A percentile compares a stretch with the other conserved stretches of the same genome.
Evolutionary conservation across 2,329 filamentous ascomycete genomes (phyloP).

Genomic region (Calonectria hawksworthii): DNA sequence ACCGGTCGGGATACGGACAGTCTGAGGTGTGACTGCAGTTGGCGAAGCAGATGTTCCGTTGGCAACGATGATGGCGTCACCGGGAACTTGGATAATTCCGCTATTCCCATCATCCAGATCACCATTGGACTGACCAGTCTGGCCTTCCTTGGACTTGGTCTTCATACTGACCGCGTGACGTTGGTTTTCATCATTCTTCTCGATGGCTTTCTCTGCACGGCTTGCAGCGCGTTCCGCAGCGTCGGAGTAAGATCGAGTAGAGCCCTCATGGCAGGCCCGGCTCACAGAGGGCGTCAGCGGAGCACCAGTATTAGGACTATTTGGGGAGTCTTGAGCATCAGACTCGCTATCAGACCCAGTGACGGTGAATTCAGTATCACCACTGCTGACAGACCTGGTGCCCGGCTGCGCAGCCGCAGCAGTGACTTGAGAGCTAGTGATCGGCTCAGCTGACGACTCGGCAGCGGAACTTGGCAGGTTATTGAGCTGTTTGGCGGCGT

Average conservation of each 20-base stretch:
- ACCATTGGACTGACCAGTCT: neutral
- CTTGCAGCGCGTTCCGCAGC: neutral
- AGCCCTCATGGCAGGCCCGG: neutral
- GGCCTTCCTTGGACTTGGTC: neutral
- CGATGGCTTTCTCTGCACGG: neutral
- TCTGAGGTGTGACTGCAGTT: neutral
- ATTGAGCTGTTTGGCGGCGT: neutral
- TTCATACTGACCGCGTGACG: neutral
- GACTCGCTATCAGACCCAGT: neutral
- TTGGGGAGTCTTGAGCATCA: neutral
- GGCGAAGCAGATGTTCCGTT: neutral
- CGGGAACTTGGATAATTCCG: neutral
- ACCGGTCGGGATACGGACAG: neutral
- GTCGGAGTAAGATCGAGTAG: neutral
- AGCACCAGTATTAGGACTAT: neutral
- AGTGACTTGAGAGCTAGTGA: no score
- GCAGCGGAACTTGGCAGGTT: no score
- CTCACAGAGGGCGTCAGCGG: neutral
- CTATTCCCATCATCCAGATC: neutral
- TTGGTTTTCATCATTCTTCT: neutral
- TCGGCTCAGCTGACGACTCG: neutral
- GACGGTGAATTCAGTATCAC: neutral
- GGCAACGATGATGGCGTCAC: neutral
- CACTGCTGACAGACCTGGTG: neutral
- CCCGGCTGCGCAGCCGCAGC: neutral